Base-by-base conservation (phyloP, 148 eudicot species). In the Bassia scoparia region DNA sequence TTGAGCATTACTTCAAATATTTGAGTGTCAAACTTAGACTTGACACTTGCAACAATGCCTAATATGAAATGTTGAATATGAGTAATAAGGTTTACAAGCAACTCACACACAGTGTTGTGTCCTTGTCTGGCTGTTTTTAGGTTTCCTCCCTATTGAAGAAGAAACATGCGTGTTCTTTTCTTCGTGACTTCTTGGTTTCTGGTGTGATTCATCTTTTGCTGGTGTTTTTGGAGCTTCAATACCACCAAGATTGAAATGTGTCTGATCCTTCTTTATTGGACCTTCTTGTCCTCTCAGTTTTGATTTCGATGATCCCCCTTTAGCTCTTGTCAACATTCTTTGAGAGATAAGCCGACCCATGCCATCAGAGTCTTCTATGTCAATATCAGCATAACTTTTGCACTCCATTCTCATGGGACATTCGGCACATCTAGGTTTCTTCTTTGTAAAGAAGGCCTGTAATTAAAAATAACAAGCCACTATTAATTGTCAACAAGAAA, bases 391-490 rank as follows among this genome's bases (percentile, higher is more conserved):
- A 83, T 70, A 79, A 74, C 81, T 72, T 63, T 79, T 79, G 74
- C 85, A 83, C 55, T 83, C 81, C 48, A n/a, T 78, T 71, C 50
- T 81, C 72, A 86, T 55, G 24, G 88, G 88, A 72, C 84, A 86
- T 30, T 83, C 70, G 61, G 67, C 70, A 80, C 86, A 86, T 23
- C 80, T 83, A 71, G 86, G 86, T 29, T 81, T 68, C 71, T 62
- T 46, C 52, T 77, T 83, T n/a, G 85, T 86, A 69, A 86, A 86
- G 66, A 86, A 86, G 31, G 83, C 86, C 89, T n/a, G n/a, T 86
- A 20, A 18, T 2, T 65, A 46, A 49, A 4, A 12, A 50, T 1
- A 68, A 1, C 14, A n/a, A 29, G 72, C n/a, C 61, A 30, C 33
- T 30, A 23, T 53, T 35, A 41, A 16, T 72, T 30, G n/a, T n/a